Evolutionary conservation across 805 yeast genomes (phyloP).

Genomic region (Cyberlindnera mrakii): DNA sequence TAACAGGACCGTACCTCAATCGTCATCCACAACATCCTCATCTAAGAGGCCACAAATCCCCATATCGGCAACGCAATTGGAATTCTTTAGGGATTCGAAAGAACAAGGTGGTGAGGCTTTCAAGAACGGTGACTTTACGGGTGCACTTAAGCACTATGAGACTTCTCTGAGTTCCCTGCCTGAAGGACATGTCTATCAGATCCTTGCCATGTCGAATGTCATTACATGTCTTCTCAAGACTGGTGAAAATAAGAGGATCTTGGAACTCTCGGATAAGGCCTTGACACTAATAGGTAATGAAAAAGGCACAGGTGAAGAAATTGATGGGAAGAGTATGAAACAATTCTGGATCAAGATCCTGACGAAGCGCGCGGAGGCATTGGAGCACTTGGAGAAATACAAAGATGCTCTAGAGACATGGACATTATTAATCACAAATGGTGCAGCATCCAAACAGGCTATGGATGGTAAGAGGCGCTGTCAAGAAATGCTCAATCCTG

Average conservation of each 20-base stretch:
- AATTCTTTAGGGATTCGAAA: conserved; percentile 41
- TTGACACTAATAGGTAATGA: conserved; percentile 28
- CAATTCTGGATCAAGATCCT: conserved; percentile 71
- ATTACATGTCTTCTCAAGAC: conserved; percentile 59
- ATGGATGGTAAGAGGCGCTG: conserved; percentile 85
- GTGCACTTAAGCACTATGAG: conserved; percentile 57
- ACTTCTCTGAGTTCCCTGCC: conserved; percentile 57
- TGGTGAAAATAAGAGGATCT: conserved; percentile 51
- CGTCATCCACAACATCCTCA: conserved; percentile 1
- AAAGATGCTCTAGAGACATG: conserved; percentile 57
- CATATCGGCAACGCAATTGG: conserved; percentile 19
- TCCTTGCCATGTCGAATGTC: conserved; percentile 71
- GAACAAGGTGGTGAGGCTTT: conserved; percentile 57
- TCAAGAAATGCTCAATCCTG: conserved; percentile 55
- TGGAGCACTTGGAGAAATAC: conserved; percentile 73
- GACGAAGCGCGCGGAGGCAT: conserved; percentile 72
- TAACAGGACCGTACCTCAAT: conserved; percentile 4
- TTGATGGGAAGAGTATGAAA: conserved; percentile 51
- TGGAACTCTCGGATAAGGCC: conserved; percentile 27
- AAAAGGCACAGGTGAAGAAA: conserved; percentile 33
- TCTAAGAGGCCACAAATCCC: conserved; percentile 9
- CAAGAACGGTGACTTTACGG: conserved; percentile 75
- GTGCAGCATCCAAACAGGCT: conserved; percentile 53
- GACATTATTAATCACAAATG: conserved; percentile 57
- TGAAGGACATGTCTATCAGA: conserved; percentile 51